Conservation (phyloP, 1,139 yeast species). For the Ogataea hybrid region DNA sequence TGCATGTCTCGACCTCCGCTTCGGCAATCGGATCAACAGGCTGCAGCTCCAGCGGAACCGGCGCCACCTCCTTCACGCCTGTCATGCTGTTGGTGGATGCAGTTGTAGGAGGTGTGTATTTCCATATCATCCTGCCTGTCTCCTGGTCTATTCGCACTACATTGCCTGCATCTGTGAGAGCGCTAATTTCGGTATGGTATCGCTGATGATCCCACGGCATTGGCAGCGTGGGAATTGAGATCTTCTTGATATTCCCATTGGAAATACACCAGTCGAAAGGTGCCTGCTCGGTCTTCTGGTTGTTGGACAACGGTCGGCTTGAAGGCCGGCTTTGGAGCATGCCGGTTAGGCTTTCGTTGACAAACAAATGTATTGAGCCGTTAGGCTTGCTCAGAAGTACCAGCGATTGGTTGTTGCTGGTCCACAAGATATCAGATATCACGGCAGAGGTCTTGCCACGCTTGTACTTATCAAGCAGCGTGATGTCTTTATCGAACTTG, state of each 20-base stretch:
- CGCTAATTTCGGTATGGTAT: slow-evolving; percentile 18
- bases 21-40: slow-evolving; percentile 47
- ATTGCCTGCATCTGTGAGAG: slow-evolving; percentile 24
- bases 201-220: not conserved
- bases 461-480: slow-evolving; percentile 55
- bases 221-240: slow-evolving; percentile 8
- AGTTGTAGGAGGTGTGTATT: slow-evolving; percentile 12
- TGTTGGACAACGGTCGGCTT: slow-evolving; percentile 1
- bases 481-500: slow-evolving; percentile 48
- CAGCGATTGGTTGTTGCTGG: slow-evolving; percentile 40
- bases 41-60: not conserved
- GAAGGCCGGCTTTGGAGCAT: slow-evolving; percentile 10
- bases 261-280: slow-evolving; percentile 33
- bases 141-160: slow-evolving; percentile 17
- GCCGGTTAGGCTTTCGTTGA: slow-evolving; percentile 27
- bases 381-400: slow-evolving; percentile 54
- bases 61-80: not conserved
- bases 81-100: not conserved
- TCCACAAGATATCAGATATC: slow-evolving; percentile 56
- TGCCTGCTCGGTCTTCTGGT: not conserved
- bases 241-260: slow-evolving; percentile 26
- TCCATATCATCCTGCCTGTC: slow-evolving; percentile 19
- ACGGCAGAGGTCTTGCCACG: slow-evolving; percentile 66
- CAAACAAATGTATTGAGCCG: slow-evolving; percentile 68
- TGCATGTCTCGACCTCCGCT: slow-evolving; percentile 65